These are phyloP conservation scores for Periglandula ipomoeae DNA, from an alignment of 2,329 filamentous ascomycete species.

Conservation along the genomic window DNA sequence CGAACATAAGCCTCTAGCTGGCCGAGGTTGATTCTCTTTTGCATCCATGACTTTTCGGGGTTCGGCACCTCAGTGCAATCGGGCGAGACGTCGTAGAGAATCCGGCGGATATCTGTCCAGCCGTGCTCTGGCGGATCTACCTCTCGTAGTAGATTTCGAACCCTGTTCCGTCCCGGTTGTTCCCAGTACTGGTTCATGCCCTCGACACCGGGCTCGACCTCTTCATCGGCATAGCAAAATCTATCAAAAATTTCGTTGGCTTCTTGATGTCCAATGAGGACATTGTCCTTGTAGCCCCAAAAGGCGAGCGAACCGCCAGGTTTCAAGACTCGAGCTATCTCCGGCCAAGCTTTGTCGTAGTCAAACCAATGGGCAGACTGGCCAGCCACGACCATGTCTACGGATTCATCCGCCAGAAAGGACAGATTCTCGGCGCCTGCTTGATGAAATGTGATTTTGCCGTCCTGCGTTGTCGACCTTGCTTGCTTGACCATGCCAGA, in stretches of 20 bases:
- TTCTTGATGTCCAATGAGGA: slow-evolving; percentile 42
- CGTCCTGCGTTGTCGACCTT: slow-evolving; percentile 25
- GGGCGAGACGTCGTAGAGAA: slow-evolving; percentile 49
- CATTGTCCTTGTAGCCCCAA: slow-evolving; percentile 58
- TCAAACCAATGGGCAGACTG: slow-evolving; percentile 63
- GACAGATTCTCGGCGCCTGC: slow-evolving; percentile 44
- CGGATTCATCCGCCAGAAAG: slow-evolving; percentile 35
- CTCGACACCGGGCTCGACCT: slow-evolving; percentile 33
- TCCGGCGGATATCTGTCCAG: slow-evolving; percentile 43
- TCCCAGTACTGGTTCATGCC: slow-evolving; percentile 53
- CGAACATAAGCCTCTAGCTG: slow-evolving; percentile 51
- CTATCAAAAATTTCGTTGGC: slow-evolving; percentile 44
- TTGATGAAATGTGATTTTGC: slow-evolving; percentile 39
- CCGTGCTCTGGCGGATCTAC: slow-evolving; percentile 41
- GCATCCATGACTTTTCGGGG: slow-evolving; percentile 36
- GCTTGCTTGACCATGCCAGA: slow-evolving; percentile 47
- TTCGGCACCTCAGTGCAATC: slow-evolving; percentile 22
- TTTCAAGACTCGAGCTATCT: slow-evolving; percentile 43
- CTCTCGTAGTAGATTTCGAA: slow-evolving; percentile 40
- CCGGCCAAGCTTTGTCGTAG: slow-evolving; percentile 43
- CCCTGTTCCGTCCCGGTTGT: slow-evolving; percentile 46
- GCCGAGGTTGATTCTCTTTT: slow-evolving; percentile 43
- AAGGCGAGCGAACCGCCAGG: slow-evolving; percentile 51
- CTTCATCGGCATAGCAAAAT: slow-evolving; percentile 44
- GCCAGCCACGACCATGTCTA: slow-evolving; percentile 43